Evolutionary conservation across 2,329 filamentous ascomycete genomes (phyloP), one percentile per base, ranked within the genome.

Genomic region (Chrysoporthe puriensis): DNA sequence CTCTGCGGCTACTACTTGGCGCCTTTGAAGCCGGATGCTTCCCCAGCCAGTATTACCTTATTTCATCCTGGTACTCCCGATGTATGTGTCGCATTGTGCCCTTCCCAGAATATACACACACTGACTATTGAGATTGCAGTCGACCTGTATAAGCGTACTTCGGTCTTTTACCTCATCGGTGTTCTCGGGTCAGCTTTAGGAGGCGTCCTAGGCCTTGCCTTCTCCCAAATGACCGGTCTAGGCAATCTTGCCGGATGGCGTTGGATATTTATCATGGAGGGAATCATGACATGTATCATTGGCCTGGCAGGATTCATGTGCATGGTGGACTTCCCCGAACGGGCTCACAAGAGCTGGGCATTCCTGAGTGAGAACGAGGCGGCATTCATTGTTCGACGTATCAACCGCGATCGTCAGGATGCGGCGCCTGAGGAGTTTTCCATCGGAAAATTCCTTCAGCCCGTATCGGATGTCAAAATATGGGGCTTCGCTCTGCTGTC

Each of bases 81-180:
- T 60, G 57, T 60, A 60, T 16, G 57, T 36, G 9, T 7, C 4
- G 18, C 18, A 3, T 54, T 32, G 11, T 32, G 21, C n/a, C 32
- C 21, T 26, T 26, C 21, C 21, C 50, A 32, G 9, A 8, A 6
- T 13, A n/a, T 40, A 14, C 14, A 4, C 32, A 1, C 3, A 40
- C 40, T 34, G 60, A 64, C 69, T 3, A 9, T 65, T 14, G 46
- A 43, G 0, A 67, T 54, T 18, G 2, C 46, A 82, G 90, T 87
- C 72, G 90, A 93, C 77, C 83, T 92, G 18, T 89, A 90, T 62
- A 90, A 89, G 76, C 83, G 90, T 61, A 91, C 90, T 74, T 88
- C 88, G 0, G 76, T 85, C 32, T 93, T 93, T 73, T 92, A 91
- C 75, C 83, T 92, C 18, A 81, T 92, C 6, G 90, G 90, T 46